phyloP scores from a whole-genome alignment of 345 rosid genomes.

The Linum trigynum region DNA sequence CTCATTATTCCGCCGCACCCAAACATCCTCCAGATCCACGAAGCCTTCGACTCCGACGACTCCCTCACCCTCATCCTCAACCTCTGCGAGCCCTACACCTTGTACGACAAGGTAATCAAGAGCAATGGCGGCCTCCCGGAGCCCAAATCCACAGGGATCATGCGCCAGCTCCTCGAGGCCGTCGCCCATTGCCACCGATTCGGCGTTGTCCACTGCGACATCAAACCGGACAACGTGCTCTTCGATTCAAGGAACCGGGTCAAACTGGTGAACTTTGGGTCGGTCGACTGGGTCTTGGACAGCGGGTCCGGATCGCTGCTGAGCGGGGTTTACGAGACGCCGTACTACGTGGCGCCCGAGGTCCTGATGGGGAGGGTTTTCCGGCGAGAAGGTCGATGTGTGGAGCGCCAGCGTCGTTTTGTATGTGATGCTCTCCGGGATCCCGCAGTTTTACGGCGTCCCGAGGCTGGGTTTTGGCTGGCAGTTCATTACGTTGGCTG shows the following conservation, averaged over 20 bases:
- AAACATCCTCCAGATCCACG: conserved; percentile 22
- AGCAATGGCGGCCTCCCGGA: too few species aligned
- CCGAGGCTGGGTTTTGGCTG: too few species aligned
- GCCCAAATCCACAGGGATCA: neutral
- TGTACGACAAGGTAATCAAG: conserved; percentile 8
- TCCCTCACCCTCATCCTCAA: conserved; percentile 15
- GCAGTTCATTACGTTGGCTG: too few species aligned
- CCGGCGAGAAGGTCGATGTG: conserved; percentile 20
- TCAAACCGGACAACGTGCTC: neutral
- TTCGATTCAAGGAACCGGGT: neutral
- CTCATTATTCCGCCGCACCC: too few species aligned
- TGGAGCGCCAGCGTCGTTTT: conserved; percentile 28
- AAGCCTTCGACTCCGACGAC: conserved; percentile 13
- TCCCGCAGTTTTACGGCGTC: conserved; percentile 23
- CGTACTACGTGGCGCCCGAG: conserved; percentile 27
- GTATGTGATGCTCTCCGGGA: conserved; percentile 22
- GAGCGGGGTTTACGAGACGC: conserved; percentile 20
- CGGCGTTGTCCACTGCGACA: conserved; percentile 2
- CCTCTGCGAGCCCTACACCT: conserved; percentile 13
- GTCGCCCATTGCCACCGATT: neutral
- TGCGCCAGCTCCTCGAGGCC: neutral
- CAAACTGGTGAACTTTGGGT: neutral
- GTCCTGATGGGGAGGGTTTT: conserved; percentile 21
- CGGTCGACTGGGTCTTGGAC: conserved; percentile 12
- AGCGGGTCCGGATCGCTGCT: conserved; percentile 3